Evolutionary conservation across 805 yeast species (phyloP).

Genomic region (Candida wancherniae): DNA sequence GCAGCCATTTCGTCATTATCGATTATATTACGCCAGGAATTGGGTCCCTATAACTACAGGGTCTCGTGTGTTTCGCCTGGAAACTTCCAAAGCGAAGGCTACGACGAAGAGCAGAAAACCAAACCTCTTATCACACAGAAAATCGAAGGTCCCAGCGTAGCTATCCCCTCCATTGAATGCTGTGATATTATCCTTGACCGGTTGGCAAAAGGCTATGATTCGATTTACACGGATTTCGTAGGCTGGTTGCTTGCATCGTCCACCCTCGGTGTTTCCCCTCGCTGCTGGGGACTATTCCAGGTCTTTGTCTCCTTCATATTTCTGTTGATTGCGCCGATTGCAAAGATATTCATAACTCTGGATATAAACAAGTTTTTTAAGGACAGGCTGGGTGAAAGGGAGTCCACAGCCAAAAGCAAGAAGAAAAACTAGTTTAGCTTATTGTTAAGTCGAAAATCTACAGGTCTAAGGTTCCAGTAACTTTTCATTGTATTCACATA

Average conservation of each 20-base stretch:
- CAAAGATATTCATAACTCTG: conserved; percentile 40
- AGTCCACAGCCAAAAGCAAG: background rate
- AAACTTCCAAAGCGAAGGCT: conserved; percentile 87
- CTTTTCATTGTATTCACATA: background rate
- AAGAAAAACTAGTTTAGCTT: background rate
- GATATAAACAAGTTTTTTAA: conserved; percentile 51
- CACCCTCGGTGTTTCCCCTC: conserved; percentile 65
- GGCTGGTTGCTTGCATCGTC: conserved; percentile 76
- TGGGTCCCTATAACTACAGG: conserved; percentile 57
- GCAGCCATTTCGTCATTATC: conserved; percentile 76
- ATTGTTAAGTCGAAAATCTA: background rate
- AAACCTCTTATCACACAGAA: conserved; percentile 79
- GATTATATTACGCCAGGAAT: conserved; percentile 77
- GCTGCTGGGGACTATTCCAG: conserved; percentile 51
- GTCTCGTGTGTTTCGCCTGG: conserved; percentile 84
- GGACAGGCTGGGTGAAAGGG: conserved; percentile 13
- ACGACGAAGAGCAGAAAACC: conserved; percentile 67
- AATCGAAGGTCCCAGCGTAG: conserved; percentile 80
- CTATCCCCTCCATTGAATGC: conserved; percentile 65
- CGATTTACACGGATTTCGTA: conserved; percentile 74
- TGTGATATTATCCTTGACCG: conserved; percentile 53
- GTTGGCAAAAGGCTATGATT: conserved; percentile 62
- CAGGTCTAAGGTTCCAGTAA: background rate
- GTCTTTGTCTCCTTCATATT: conserved; percentile 31
- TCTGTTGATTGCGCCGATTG: conserved; percentile 49